Conservation (phyloP, 257 asterid species). For the Solanum rostratum region DNA sequence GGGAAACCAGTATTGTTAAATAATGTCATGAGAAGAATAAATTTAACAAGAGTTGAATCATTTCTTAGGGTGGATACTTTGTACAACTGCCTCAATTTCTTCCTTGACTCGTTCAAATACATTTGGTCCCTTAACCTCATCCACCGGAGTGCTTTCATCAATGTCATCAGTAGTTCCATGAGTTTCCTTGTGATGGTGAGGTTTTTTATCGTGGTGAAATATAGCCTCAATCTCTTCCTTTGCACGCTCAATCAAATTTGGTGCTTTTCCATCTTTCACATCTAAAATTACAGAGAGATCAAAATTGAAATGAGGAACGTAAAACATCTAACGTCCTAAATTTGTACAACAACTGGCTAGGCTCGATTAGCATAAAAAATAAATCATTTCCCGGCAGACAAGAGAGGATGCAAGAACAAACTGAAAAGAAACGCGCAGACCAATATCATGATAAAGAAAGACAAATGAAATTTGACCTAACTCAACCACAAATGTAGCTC, state of each 20-base stretch:
- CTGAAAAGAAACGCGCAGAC: neutral
- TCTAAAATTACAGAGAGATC: neutral
- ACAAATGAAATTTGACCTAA: neutral
- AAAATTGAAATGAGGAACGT: neutral
- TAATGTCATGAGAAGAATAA: neutral
- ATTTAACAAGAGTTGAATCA: constrained; percentile 3
- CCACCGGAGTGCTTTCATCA: constrained; percentile 46
- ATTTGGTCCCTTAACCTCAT: constrained; percentile 67
- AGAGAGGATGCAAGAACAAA: neutral
- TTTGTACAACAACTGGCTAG: neutral
- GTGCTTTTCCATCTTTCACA: constrained; percentile 24
- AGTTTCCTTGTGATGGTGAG: constrained; percentile 56
- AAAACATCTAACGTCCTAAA: neutral
- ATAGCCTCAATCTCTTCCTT: constrained; percentile 21
- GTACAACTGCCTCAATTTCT: constrained; percentile 75
- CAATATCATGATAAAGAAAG: neutral
- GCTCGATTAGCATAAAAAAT: neutral
- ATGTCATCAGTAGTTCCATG: constrained; percentile 71
- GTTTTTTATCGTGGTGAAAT: constrained; percentile 18
- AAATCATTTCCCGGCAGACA: neutral
- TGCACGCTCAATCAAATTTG: constrained; percentile 18
- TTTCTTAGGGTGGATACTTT: constrained; percentile 46
- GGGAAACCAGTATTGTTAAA: neutral
- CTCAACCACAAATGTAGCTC: neutral
- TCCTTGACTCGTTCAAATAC: constrained; percentile 67